Percentiles rank a stretch among this genome's conserved stretches.
phyloP scores from a whole-genome alignment of 306 rosid genomes.

The Neltuma alba region DNA sequence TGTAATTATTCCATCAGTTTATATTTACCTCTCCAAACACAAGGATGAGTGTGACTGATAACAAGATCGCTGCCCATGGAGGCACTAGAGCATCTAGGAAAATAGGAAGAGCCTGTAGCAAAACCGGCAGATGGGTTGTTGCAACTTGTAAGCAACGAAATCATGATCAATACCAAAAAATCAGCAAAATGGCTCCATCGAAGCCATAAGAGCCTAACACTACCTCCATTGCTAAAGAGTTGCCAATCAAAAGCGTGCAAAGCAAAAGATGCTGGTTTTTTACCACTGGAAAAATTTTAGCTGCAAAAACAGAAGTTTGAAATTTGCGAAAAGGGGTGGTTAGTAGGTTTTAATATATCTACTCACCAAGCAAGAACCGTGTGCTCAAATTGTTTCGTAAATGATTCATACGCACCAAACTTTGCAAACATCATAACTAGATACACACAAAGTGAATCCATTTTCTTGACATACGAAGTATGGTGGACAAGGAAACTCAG shows the following conservation, averaged over 20 bases:
- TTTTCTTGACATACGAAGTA: neutral
- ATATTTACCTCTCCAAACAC: slow-evolving; percentile 88
- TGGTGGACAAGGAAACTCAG: neutral
- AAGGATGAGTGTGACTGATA: slow-evolving; percentile 90
- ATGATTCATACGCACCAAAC: neutral
- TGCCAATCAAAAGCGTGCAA: slow-evolving; percentile 94
- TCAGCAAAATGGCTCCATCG: neutral
- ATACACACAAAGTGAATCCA: neutral
- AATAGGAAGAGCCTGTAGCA: slow-evolving; percentile 79
- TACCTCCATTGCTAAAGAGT: slow-evolving; percentile 97
- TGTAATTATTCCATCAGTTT: neutral
- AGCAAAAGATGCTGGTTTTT: slow-evolving; percentile 96
- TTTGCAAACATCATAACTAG: neutral
- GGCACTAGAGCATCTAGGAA: slow-evolving; percentile 88
- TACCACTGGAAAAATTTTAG: slow-evolving; percentile 94
- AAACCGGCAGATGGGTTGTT: neutral
- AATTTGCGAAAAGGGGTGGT: neutral
- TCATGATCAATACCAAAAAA: neutral
- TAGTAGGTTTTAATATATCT: neutral
- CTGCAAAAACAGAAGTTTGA: slow-evolving; percentile 48
- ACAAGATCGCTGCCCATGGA: slow-evolving; percentile 79
- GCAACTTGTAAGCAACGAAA: slow-evolving; percentile 19
- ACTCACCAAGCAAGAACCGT: neutral
- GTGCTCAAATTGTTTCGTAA: neutral
- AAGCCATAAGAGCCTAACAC: slow-evolving; percentile 18